Base-by-base conservation (phyloP, 257 asterid species). In the Ilex asprella region DNA sequence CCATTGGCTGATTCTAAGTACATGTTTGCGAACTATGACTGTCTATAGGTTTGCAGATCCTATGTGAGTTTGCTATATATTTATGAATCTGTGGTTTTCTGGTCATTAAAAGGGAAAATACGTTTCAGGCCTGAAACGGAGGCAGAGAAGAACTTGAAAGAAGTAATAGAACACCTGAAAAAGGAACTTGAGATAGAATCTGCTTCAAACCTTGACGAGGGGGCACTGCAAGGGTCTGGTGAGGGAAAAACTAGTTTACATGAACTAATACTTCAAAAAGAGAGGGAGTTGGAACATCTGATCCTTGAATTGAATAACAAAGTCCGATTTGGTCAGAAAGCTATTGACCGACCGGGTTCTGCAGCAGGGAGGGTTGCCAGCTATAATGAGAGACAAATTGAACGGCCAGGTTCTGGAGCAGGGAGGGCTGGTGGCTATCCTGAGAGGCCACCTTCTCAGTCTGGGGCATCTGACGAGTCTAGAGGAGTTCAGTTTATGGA, bases 101-200 rank as follows among this genome's bases (percentile, higher is more conserved):
- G 55, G 61, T 72, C 27, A 55, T 72, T 63, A 72, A 78, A 63
- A 11, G 29, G 59, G 56, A 61, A 35, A 55, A 7, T 10, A 29
- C 68, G 43, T 76, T 82, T 61, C 90, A 93, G 99, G 88, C 68
- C 81, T 6, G 87, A 87, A 65, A 85, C 88, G 2, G 95, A 89
- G 74, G 95, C 89, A 70, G 97, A 93, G 75, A 93, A 81, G 86
- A 85, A 56, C 32, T 59, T 89, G 82, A 89, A 78, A 71, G 89
- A 82, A 75, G 96, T 89, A 66, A 79, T 93, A 16, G 87, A 85
- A 59, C 76, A 56, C 15, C 75, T 89, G 82, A 83, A 78, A 61
- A 79, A 75, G 67, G 88, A 87, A 46, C 52, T 46, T 35, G 41
- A 35, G 41, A 35, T 3, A 35, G 41, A 35, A 35, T 35, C 41